Percentiles rank a stretch among this genome's conserved stretches.
Evolutionary conservation across 2,329 filamentous ascomycete species (phyloP).

Genomic region (Talaromyces sp.): DNA sequence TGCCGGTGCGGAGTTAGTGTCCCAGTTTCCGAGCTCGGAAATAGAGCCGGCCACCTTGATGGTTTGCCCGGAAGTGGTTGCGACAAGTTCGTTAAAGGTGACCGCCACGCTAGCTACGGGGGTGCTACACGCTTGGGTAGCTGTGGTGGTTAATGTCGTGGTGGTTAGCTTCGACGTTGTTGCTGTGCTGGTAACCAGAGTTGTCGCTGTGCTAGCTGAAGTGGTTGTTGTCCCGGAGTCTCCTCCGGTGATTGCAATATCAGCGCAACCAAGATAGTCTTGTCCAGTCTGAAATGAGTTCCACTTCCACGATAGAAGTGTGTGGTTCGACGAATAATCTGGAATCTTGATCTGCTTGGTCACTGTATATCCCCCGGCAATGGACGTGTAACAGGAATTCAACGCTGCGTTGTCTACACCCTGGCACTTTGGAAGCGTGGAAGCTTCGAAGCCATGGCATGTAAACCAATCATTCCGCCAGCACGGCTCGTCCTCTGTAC

Average conservation of each 20-base stretch:
- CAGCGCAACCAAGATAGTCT: constrained; percentile 51
- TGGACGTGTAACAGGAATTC: constrained; percentile 49
- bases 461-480: constrained; percentile 54
- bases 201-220: too few species aligned
- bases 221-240: too few species aligned
- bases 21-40: too few species aligned
- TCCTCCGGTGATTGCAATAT: constrained; percentile 41
- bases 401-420: constrained; percentile 44
- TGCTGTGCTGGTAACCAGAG: too few species aligned
- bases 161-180: too few species aligned
- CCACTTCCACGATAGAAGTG: constrained; percentile 51
- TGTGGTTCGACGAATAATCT: constrained; percentile 47
- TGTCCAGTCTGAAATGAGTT: constrained; percentile 54
- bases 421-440: constrained; percentile 23
- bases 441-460: constrained; percentile 26
- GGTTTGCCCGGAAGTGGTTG: too few species aligned
- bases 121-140: too few species aligned
- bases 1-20: too few species aligned
- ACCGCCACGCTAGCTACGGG: too few species aligned
- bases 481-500: constrained; percentile 41
- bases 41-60: too few species aligned
- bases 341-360: constrained; percentile 50
- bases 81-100: too few species aligned
- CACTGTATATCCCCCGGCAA: constrained; percentile 51
- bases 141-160: too few species aligned